Evolutionary conservation across 2,329 filamentous ascomycete genomes (phyloP), one percentile per base, ranked within the genome.

Genomic region (Cercospora berteroae): DNA sequence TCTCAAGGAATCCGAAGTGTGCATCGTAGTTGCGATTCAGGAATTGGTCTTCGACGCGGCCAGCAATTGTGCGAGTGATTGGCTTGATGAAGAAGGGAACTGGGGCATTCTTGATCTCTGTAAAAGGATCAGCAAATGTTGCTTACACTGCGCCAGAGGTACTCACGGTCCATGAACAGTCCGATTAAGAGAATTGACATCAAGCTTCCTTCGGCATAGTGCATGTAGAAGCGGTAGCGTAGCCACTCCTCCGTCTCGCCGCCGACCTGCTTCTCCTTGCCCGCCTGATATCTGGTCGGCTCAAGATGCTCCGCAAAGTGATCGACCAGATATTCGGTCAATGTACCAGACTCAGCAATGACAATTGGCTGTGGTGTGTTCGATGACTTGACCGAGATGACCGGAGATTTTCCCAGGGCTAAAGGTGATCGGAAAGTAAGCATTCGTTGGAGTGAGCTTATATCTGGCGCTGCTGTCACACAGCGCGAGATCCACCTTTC

Each of bases 161-260:
- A 79, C 83, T 73, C 82, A 84, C 85, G 81, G 56, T 84, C 76
- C 20, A 90, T 81, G 27, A 96, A 80, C 16, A 95, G 76, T 13
- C 83, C 81, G 69, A 92, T 79, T 0, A 94, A 79, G 69, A 95
- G 78, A 58, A 88, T 82, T 0, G 88, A 86, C 89, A 96, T 95
- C 69, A 97, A 80, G 68, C 87, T 92, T 10, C 94, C 94, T 80
- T 97, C 94, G 5, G 87, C 85, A 79, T 94, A 97, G 77, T 97
- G 90, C 84, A 97, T 87, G 72, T 87, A 88, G 77, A 92, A 91
- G 75, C 84, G 81, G 74, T 88, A 87, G 50, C 87, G 81, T 75
- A 87, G 75, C 84, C 86, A 89, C 68, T 82, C 80, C 72, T 89
- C 87, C 0, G 82, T 87, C 78, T 89, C 87, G 4, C 80, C 85